Evolutionary conservation across 208 protist genomes (phyloP).

Genomic region (Trypanosoma cruzi): DNA sequence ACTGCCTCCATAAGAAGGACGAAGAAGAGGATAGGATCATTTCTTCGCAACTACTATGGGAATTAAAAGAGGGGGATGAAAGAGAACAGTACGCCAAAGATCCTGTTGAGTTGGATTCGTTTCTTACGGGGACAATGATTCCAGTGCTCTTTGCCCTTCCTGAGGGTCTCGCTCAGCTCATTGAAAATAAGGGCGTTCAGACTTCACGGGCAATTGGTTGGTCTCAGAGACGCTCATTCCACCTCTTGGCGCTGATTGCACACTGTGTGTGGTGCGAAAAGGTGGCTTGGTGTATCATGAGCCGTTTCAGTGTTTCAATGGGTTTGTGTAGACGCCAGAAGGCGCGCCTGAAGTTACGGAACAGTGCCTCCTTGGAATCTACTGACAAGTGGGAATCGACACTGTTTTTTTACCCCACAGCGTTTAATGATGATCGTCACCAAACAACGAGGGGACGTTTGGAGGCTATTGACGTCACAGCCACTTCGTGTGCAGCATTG

Average conservation of each 20-base stretch:
- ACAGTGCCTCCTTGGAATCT: constrained; percentile 17
- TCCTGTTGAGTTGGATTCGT: constrained; percentile 8
- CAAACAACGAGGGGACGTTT: neutral
- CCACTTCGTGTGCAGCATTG: neutral
- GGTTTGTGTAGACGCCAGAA: neutral
- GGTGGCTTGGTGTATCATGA: constrained; percentile 21
- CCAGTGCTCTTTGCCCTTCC: constrained; percentile 23
- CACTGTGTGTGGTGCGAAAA: constrained; percentile 44
- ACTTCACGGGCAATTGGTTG: constrained; percentile 18
- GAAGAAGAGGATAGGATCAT: neutral
- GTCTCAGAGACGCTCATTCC: constrained; percentile 38
- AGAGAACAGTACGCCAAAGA: neutral
- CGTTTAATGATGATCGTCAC: neutral
- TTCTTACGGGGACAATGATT: constrained; percentile 28
- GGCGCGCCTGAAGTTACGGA: constrained; percentile 18
- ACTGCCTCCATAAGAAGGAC: neutral
- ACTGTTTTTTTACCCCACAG: constrained; percentile 13
- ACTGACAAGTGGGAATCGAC: constrained; percentile 35
- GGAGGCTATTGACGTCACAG: neutral
- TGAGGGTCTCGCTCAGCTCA: neutral
- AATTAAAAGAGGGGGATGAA: neutral
- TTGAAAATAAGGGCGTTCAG: neutral
- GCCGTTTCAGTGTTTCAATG: neutral
- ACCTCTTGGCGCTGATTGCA: constrained; percentile 33
- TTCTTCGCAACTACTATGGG: constrained; percentile 7